Evolutionary conservation across 169 alveolate species (phyloP).

Genomic region (Sarcocystis neurona): DNA sequence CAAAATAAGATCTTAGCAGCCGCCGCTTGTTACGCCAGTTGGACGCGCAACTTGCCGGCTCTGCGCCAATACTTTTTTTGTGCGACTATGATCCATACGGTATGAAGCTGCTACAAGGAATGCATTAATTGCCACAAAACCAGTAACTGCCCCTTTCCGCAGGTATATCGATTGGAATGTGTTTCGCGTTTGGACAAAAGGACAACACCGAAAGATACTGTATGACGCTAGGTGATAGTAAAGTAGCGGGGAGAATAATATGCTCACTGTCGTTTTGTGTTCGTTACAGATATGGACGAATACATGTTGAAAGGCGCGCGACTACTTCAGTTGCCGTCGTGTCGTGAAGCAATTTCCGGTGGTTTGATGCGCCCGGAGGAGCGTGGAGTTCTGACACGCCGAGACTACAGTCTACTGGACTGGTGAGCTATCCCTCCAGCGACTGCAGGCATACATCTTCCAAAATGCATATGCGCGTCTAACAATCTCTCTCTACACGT

Average conservation of each 20-base stretch:
- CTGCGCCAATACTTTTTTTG: neutral
- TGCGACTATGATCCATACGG: constrained; percentile 38
- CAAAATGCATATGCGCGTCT: no score
- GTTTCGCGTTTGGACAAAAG: constrained; percentile 8
- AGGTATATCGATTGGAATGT: constrained; percentile 15
- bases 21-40: neutral
- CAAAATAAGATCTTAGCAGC: constrained; percentile 10
- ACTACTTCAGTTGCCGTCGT: neutral
- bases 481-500: no score
- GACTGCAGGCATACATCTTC: no score
- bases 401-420: neutral
- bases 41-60: neutral
- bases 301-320: neutral
- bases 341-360: neutral
- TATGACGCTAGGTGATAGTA: neutral
- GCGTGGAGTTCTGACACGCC: neutral
- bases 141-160: neutral
- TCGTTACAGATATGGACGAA: neutral
- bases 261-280: no score
- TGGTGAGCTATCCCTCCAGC: neutral
- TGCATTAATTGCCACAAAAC: neutral
- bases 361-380: constrained; percentile 9
- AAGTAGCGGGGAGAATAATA: neutral
- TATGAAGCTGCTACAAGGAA: neutral
- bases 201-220: neutral